These are phyloP conservation scores for Pisolithus microcarpus DNA, from an alignment of 768 basidiomycete species.

Conservation along the genomic window DNA sequence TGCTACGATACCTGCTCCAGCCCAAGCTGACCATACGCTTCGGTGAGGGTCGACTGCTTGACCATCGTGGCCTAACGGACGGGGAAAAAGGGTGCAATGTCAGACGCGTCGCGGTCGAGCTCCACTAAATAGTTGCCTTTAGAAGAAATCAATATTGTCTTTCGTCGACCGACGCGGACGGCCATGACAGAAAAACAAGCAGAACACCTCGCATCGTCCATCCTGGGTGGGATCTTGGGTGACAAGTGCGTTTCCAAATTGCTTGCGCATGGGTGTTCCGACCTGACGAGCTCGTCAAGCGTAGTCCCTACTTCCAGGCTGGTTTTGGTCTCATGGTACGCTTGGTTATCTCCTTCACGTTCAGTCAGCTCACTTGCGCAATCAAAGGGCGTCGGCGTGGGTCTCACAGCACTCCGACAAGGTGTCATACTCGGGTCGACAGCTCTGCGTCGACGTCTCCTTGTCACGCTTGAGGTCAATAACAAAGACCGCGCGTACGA, in stretches of 20 bases:
- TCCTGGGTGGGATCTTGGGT: slow-evolving; percentile 38
- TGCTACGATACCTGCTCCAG: slow-evolving; percentile 41
- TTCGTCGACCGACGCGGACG: neutral
- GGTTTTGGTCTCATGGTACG: slow-evolving; percentile 95
- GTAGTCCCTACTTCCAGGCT: slow-evolving; percentile 94
- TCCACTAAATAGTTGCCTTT: neutral
- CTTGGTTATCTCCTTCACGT: neutral
- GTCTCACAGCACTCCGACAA: slow-evolving; percentile 67
- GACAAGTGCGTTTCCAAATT: slow-evolving; percentile 55
- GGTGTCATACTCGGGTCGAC: slow-evolving; percentile 60
- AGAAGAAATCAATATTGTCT: neutral
- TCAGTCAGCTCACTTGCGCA: neutral
- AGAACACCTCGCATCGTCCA: slow-evolving; percentile 11
- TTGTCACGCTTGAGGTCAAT: slow-evolving; percentile 92
- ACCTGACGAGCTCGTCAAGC: slow-evolving; percentile 30
- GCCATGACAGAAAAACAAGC: neutral
- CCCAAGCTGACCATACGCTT: slow-evolving; percentile 41
- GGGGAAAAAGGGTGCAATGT: slow-evolving; percentile 16
- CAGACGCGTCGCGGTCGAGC: slow-evolving; percentile 17
- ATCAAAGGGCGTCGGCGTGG: slow-evolving; percentile 82
- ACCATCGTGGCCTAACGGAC: slow-evolving; percentile 24
- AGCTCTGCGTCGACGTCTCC: slow-evolving; percentile 79
- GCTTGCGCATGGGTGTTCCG: neutral
- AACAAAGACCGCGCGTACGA: slow-evolving; percentile 93
- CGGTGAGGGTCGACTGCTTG: slow-evolving; percentile 28